These are phyloP conservation scores for Agaricus subrufescens DNA, from an alignment of 768 basidiomycete species.

Conservation along the genomic window DNA sequence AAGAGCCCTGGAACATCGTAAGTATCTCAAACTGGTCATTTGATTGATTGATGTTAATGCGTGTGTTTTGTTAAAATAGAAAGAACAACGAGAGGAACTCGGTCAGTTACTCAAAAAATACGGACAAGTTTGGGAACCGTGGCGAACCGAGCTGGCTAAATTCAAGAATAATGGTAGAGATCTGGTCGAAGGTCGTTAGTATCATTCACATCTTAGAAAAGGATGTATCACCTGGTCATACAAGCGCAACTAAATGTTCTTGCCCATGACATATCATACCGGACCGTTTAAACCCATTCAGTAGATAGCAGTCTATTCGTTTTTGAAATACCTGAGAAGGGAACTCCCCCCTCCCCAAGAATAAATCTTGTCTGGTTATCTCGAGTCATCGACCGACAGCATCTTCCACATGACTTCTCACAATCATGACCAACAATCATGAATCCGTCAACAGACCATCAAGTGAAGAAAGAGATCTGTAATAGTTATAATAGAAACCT, in stretches of 20 bases:
- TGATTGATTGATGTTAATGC: background rate
- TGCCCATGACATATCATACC: too few relatives aligned
- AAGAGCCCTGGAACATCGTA: constrained; percentile 82
- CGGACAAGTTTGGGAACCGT: constrained; percentile 82
- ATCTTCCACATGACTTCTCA: too few relatives aligned
- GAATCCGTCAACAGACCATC: too few relatives aligned
- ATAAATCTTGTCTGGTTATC: too few relatives aligned
- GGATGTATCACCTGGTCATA: background rate
- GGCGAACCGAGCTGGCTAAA: constrained; percentile 72
- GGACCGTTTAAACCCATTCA: too few relatives aligned
- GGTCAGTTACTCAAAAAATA: constrained; percentile 75
- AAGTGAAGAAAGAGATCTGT: too few relatives aligned
- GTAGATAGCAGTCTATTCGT: too few relatives aligned
- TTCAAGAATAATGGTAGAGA: constrained; percentile 73
- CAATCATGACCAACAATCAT: too few relatives aligned
- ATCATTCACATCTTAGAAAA: background rate
- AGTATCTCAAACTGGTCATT: constrained; percentile 21
- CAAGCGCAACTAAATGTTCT: background rate
- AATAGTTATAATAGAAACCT: too few relatives aligned
- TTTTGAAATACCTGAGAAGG: too few relatives aligned
- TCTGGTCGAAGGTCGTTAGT: constrained; percentile 25
- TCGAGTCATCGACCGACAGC: too few relatives aligned
- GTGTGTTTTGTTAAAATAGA: constrained; percentile 34
- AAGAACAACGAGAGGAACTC: constrained; percentile 81
- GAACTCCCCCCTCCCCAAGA: too few relatives aligned